phyloP scores from a whole-genome alignment of 2,329 filamentous ascomycete genomes.

The Fusarium fracticaudum region DNA sequence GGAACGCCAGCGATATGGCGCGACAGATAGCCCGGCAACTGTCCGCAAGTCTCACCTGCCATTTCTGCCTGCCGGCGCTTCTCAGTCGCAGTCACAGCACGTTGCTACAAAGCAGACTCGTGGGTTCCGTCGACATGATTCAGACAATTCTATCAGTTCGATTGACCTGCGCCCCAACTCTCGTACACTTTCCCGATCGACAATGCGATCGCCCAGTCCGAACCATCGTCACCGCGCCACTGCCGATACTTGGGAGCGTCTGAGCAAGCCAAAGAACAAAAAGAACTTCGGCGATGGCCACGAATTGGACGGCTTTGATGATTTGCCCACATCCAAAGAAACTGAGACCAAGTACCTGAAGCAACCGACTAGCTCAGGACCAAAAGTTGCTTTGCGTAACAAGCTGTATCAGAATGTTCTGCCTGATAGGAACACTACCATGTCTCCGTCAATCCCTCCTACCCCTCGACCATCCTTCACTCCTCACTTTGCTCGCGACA shows the following conservation, averaged over 20 bases:
- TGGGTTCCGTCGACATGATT: conserved; percentile 82
- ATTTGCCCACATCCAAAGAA: conserved; percentile 86
- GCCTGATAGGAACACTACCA: conserved; percentile 63
- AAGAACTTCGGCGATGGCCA: conserved; percentile 85
- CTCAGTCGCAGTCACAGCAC: conserved; percentile 81
- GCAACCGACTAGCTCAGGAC: conserved; percentile 75
- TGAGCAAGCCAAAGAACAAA: conserved; percentile 72
- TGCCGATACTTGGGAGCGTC: conserved; percentile 68
- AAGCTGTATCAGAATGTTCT: conserved; percentile 65
- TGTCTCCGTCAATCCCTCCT: conserved; percentile 63
- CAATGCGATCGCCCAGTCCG: conserved; percentile 69
- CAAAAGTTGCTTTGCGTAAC: conserved; percentile 69
- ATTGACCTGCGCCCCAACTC: conserved; percentile 67
- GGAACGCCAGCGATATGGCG: conserved; percentile 64
- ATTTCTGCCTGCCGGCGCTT: conserved; percentile 81
- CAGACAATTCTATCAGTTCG: conserved; percentile 72
- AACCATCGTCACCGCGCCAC: conserved; percentile 54
- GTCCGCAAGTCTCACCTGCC: conserved; percentile 71
- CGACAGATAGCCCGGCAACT: conserved; percentile 61
- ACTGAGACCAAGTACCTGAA: conserved; percentile 86
- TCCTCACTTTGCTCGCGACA: conserved; percentile 73
- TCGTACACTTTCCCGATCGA: conserved; percentile 66
- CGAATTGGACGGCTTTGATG: conserved; percentile 93
- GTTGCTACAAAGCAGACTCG: conserved; percentile 75
- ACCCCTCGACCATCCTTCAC: conserved; percentile 65